A percentile compares a stretch with the other conserved stretches of the same genome.
Evolutionary conservation across 2,329 filamentous ascomycete genomes (phyloP).

Genomic region (Didymella exigua): DNA sequence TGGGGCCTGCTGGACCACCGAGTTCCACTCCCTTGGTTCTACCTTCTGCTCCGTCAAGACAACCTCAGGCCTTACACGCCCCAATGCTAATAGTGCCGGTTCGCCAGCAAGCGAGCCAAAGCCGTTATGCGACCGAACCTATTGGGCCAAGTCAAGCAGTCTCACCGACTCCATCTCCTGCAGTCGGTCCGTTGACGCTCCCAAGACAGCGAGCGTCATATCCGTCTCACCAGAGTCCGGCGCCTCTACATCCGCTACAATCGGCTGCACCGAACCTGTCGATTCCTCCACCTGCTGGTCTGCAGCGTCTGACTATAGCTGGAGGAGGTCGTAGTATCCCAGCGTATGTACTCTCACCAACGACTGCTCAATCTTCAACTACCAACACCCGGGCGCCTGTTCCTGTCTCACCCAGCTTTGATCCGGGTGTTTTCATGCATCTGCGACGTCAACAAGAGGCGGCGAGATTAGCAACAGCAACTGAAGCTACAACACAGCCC

Average conservation of each 20-base stretch:
- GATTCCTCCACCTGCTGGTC: neutral
- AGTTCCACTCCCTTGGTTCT: neutral
- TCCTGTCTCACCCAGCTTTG: neutral
- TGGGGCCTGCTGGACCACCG: neutral
- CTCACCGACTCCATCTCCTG: neutral
- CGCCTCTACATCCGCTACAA: neutral
- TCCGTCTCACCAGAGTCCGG: too few species aligned
- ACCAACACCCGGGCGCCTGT: neutral
- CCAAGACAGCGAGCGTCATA: neutral
- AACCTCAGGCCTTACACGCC: neutral
- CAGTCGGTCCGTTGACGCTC: neutral
- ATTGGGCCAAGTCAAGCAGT: neutral
- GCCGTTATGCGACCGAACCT: neutral
- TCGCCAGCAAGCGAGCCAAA: neutral
- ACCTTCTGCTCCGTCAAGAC: neutral
- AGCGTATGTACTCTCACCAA: neutral
- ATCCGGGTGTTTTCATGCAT: neutral
- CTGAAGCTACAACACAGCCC: neutral
- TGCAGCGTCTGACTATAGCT: neutral
- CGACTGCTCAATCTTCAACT: neutral
- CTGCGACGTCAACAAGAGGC: conserved; percentile 5
- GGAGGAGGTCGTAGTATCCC: neutral
- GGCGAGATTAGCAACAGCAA: neutral
- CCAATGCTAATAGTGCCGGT: neutral
- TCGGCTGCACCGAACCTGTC: neutral